Percentiles rank a stretch among this genome's conserved stretches.
phyloP scores from a whole-genome alignment of 2,329 filamentous ascomycete genomes.

The Colletotrichum neosansevieriae region DNA sequence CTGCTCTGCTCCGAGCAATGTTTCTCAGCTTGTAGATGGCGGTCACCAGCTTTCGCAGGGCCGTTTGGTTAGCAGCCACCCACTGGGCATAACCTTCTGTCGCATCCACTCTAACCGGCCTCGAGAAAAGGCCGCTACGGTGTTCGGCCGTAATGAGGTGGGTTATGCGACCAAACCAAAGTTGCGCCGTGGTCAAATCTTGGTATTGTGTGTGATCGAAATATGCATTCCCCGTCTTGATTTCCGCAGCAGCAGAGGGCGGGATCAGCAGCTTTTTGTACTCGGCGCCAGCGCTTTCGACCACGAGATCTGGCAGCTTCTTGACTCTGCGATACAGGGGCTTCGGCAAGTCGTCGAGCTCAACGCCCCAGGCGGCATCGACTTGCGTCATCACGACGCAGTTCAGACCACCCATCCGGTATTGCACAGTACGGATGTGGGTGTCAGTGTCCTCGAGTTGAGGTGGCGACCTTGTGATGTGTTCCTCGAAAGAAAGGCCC shows the following conservation, averaged over 20 bases:
- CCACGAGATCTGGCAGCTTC: not conserved
- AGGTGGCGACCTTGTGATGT: not conserved
- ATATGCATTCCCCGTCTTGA: conserved; percentile 41
- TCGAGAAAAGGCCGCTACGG: conserved; percentile 25
- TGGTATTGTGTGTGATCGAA: not conserved
- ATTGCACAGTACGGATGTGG: conserved; percentile 8
- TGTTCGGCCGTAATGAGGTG: conserved; percentile 44
- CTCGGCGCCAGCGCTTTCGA: conserved; percentile 4
- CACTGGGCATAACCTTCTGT: not conserved
- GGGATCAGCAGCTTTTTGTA: not conserved
- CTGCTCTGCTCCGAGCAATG: not conserved
- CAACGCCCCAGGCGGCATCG: conserved; percentile 4
- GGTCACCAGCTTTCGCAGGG: conserved; percentile 7
- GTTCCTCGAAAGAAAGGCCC: conserved; percentile 4
- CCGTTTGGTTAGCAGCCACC: not conserved
- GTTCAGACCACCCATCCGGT: conserved; percentile 4
- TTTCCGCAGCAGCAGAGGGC: conserved; percentile 41
- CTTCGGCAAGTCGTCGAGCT: not conserved
- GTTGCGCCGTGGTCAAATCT: conserved; percentile 40
- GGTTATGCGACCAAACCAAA: conserved; percentile 47
- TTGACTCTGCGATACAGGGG: not conserved
- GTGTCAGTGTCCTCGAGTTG: not conserved
- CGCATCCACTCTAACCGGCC: no score
- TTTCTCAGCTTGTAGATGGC: not conserved
- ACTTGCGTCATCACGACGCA: conserved; percentile 24